phyloP scores from a whole-genome alignment of 2,329 filamentous ascomycete species.

The Fusarium coffeatum region DNA sequence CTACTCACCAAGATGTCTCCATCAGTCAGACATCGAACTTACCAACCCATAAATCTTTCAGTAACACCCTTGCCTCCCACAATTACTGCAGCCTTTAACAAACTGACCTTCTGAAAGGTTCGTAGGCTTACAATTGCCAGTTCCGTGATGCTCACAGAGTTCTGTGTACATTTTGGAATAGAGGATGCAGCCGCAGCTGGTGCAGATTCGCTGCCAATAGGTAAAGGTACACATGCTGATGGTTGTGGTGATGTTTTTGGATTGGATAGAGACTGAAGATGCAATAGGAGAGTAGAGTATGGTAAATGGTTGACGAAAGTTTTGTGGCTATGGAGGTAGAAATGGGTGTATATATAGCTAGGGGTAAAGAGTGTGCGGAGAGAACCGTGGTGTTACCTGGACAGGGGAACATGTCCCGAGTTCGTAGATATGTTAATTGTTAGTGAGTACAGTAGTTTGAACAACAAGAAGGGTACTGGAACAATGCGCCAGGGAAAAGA shows the following conservation, averaged over 20 bases:
- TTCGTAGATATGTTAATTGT: neutral
- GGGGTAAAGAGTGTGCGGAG: fast-evolving
- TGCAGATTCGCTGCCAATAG: neutral
- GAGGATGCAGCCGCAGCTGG: neutral
- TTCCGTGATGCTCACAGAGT: neutral
- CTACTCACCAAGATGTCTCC: neutral
- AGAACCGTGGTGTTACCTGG: neutral
- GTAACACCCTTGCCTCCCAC: neutral
- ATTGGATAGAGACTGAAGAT: neutral
- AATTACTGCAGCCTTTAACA: neutral
- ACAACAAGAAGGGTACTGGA: neutral
- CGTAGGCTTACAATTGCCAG: neutral
- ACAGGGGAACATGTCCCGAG: neutral
- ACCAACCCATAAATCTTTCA: neutral
- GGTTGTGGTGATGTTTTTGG: neutral
- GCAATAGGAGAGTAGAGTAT: neutral
- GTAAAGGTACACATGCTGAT: neutral
- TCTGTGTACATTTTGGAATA: neutral
- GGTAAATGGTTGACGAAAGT: neutral
- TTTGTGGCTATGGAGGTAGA: too few species aligned
- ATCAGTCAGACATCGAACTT: neutral
- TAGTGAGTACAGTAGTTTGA: neutral
- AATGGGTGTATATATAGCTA: neutral
- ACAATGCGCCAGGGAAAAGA: neutral
- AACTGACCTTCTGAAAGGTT: neutral